phyloP scores from a whole-genome alignment of 371 early-diverging fungal genomes.

The Mycotypha africana region DNA sequence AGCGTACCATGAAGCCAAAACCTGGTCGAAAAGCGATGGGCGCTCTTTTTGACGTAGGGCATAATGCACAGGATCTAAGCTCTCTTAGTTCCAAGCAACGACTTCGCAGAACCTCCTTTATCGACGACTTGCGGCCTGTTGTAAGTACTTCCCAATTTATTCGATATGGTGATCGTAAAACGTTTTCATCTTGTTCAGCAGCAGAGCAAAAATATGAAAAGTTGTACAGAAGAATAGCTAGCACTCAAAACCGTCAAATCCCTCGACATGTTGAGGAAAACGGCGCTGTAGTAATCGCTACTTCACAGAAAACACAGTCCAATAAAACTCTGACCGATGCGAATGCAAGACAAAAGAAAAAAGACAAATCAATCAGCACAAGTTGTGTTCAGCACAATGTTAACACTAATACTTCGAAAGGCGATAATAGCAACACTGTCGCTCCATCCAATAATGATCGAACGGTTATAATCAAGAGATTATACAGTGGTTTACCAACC shows the following conservation, averaged over 20 bases:
- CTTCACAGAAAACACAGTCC: too few species aligned
- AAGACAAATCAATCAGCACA: too few species aligned
- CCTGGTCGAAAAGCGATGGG: too few species aligned
- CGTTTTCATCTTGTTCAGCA: slow-evolving; percentile 40
- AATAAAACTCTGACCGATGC: neutral
- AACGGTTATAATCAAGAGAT: slow-evolving; percentile 23
- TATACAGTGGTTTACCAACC: slow-evolving; percentile 35
- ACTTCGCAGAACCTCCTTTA: too few species aligned
- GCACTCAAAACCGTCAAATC: neutral
- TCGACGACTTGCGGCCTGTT: too few species aligned
- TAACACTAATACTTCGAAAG: neutral
- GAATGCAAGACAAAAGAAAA: too few species aligned
- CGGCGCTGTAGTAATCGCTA: too few species aligned
- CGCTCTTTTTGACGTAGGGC: too few species aligned
- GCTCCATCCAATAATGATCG: slow-evolving; percentile 15
- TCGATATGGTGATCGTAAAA: slow-evolving; percentile 36
- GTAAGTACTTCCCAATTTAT: slow-evolving; percentile 43
- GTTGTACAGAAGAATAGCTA: slow-evolving; percentile 30
- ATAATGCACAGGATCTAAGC: too few species aligned
- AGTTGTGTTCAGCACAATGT: too few species aligned
- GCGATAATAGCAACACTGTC: slow-evolving; percentile 4
- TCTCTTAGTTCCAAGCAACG: too few species aligned
- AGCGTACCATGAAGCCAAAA: slow-evolving; percentile 11
- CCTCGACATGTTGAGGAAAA: too few species aligned
- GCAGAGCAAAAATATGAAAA: slow-evolving; percentile 47